Conservation (phyloP, 768 basidiomycete genomes). For the Collybia sordida region DNA sequence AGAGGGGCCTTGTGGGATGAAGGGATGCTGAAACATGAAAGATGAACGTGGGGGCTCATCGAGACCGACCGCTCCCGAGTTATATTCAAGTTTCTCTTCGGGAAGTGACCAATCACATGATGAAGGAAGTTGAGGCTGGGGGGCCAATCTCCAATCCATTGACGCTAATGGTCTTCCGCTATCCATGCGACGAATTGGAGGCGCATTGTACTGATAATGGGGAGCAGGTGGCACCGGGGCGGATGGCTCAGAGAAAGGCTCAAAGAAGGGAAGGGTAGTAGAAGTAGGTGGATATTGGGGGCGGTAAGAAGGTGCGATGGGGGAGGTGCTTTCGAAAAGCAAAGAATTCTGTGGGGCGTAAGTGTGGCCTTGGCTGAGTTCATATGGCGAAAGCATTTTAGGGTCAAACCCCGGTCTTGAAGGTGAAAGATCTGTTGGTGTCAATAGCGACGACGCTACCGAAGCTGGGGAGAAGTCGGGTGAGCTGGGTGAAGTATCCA, state of each 20-base stretch:
- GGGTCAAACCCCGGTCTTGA: conserved; percentile 55
- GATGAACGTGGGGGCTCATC: conserved; percentile 3
- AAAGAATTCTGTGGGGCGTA: conserved; percentile 44
- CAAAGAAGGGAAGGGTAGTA: conserved; percentile 43
- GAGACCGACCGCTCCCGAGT: conserved; percentile 5
- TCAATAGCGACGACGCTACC: conserved; percentile 67
- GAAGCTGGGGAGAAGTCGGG: conserved; percentile 77
- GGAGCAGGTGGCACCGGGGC: conserved; percentile 7
- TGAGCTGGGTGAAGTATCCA: conserved; percentile 50
- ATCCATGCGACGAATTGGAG: conserved; percentile 25
- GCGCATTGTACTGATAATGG: conserved; percentile 2
- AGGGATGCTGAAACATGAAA: conserved; percentile 15
- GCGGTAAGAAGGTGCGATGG: conserved; percentile 16
- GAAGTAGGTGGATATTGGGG: conserved; percentile 12
- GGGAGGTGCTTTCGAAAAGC: conserved; percentile 32
- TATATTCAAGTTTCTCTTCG: conserved; percentile 8
- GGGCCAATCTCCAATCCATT: conserved; percentile 41
- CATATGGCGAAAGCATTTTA: conserved; percentile 54
- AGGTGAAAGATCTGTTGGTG: conserved; percentile 75
- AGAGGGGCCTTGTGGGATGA: conserved; percentile 5
- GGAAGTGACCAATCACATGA: conserved; percentile 12
- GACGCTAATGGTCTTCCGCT: conserved; percentile 18
- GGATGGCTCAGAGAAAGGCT: conserved; percentile 45
- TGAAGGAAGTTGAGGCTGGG: conserved; percentile 21
- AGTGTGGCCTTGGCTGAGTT: conserved; percentile 40